phyloP scores from a whole-genome alignment of 345 rosid species.

The Salix dunnii region DNA sequence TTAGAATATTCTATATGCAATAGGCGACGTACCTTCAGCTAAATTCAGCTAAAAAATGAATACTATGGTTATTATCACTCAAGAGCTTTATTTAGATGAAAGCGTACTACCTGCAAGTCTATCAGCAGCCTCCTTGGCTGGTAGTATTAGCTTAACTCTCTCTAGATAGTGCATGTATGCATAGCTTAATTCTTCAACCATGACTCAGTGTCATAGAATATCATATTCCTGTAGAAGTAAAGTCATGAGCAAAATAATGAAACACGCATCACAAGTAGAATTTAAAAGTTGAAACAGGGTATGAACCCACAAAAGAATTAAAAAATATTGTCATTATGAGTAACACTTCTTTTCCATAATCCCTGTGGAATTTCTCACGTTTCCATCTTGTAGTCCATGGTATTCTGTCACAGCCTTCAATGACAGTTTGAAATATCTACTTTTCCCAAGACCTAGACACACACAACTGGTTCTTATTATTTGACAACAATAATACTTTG shows the following conservation, averaged over 20 bases:
- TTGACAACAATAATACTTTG: background rate
- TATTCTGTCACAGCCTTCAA: background rate
- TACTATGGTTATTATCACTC: background rate
- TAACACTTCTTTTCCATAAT: background rate
- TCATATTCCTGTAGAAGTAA: background rate
- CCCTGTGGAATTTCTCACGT: background rate
- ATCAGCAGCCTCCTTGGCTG: background rate
- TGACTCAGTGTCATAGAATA: background rate
- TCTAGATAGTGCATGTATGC: background rate
- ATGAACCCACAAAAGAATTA: background rate
- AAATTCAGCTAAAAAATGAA: too few relatives aligned
- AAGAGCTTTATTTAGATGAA: background rate
- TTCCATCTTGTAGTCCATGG: too few relatives aligned
- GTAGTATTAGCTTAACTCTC: background rate
- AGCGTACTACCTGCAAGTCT: background rate
- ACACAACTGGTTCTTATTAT: background rate
- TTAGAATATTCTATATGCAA: background rate
- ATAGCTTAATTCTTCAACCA: constrained; percentile 1
- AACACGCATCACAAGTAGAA: background rate
- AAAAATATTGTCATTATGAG: background rate
- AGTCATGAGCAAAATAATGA: background rate
- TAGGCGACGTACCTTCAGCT: too few relatives aligned
- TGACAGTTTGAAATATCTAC: background rate
- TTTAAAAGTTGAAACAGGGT: background rate
- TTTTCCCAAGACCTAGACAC: background rate